Base-by-base conservation (phyloP, 208 protist species). In the Leptomonas pyrrhocoris region DNA sequence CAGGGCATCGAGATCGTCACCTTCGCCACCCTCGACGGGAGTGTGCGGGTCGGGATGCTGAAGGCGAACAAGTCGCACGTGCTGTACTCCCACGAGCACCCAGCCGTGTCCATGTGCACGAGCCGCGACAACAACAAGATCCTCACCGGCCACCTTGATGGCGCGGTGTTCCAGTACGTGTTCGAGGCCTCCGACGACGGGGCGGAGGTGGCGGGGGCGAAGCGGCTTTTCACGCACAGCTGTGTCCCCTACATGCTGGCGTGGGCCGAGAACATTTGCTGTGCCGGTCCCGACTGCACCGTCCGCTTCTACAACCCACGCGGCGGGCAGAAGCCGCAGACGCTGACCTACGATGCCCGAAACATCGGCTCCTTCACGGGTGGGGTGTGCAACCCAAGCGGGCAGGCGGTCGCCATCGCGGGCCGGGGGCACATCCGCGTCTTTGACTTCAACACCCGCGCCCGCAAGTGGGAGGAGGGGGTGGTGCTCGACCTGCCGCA, bases 21-120 rank as follows among this genome's bases (percentile, higher is more conserved):
- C 16, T 98, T 98, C 73, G 97, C 96, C 48, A 90, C 89, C 16
- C 56, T 87, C n/a, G 97, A 99, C 53, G 98, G 98, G 48, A 98
- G 97, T 69, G 93, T 98, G 42, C 90, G 94, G 72, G 84, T 98
- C 30, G 98, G 97, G 12, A 86, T 96, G 57, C 70, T 98, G 34
- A 94, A 95, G 56, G 89, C 83, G 15, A 99, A 99, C 81, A 98
- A 98, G 79, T 90, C 94, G 4, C 89, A 94, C 59, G 93, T 87
- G 2, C 83, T 99, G 42, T 99, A 97, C 88, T 60, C 79, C 19
- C 81, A 98, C 68, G 97, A 98, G 43, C 89, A 95, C 74, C 73
- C 87, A 30, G 94, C 95, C 42, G 85, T 98, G 15, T 88, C 88
- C 45, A 72, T 99, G 60, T 78, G 78, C 54, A 59, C 80, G 36